Percentiles rank a stretch among this genome's conserved stretches.
Evolutionary conservation across 2,329 filamentous ascomycete species (phyloP).

Genomic region (Exophiala spinifera): DNA sequence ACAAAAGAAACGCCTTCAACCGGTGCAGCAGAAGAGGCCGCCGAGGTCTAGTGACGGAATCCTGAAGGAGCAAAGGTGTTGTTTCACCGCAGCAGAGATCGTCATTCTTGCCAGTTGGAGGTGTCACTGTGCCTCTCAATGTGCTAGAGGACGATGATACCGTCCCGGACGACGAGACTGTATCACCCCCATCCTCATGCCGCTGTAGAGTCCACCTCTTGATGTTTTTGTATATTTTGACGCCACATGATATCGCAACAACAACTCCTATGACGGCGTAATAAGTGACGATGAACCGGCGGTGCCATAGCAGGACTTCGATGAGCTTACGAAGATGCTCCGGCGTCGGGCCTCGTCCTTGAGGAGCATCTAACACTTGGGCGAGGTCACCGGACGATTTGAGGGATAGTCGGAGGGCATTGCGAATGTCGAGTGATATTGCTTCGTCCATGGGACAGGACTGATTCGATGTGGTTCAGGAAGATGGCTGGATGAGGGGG

Average conservation of each 20-base stretch:
- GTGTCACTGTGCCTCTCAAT: conserved; percentile 19
- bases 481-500: neutral
- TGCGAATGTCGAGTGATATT: neutral
- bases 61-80: conserved; percentile 8
- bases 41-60: neutral
- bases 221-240: neutral
- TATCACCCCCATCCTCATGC: neutral
- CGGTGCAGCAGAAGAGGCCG: conserved; percentile 6
- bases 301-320: conserved; percentile 20
- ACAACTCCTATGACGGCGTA: conserved; percentile 15
- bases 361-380: conserved; percentile 11
- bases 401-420: conserved; percentile 7
- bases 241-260: conserved; percentile 3
- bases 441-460: conserved; percentile 9
- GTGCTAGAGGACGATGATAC: conserved; percentile 26
- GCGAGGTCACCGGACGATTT: neutral
- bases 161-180: neutral
- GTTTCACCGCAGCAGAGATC: conserved; percentile 1
- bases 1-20: conserved; percentile 42
- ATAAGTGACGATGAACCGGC: conserved; percentile 25
- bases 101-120: conserved; percentile 15
- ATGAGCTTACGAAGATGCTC: conserved; percentile 22
- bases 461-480: neutral
- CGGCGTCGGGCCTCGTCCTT: neutral
- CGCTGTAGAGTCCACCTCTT: conserved; percentile 1